Percentiles rank a stretch among this genome's conserved stretches.
These are phyloP conservation scores for Carallia brachiata DNA, from an alignment of 345 rosid species.

Conservation along the genomic window DNA sequence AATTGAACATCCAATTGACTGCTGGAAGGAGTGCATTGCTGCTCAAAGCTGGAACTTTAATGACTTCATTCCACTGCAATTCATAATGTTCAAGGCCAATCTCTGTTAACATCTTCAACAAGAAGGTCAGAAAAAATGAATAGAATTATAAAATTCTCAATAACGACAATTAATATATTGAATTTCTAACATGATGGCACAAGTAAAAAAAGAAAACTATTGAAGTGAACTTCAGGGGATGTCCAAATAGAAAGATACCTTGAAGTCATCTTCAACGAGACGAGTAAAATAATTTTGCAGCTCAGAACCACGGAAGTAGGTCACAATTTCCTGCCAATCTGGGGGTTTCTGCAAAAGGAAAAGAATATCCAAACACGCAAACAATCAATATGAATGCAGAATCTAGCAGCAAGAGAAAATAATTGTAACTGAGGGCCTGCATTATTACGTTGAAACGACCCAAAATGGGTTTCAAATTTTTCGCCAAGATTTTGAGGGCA, in stretches of 20 bases:
- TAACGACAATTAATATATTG: too few species aligned
- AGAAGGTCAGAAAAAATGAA: too few species aligned
- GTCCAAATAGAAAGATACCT: constrained; percentile 40
- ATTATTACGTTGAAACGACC: constrained; percentile 87
- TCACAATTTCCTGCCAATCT: constrained; percentile 98
- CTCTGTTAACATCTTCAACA: too few species aligned
- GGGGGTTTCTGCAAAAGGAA: constrained; percentile 76
- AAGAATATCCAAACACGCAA: constrained; percentile 3
- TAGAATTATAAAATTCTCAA: too few species aligned
- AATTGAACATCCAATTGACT: too few species aligned
- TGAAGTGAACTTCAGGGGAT: too few species aligned
- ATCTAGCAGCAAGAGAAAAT: constrained; percentile 13
- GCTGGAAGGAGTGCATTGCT: too few species aligned
- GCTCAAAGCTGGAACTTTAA: too few species aligned
- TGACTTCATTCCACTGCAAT: too few species aligned
- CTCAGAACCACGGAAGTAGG: constrained; percentile 95
- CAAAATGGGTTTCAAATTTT: constrained; percentile 92
- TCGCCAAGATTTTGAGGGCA: constrained; percentile 91
- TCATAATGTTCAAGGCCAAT: too few species aligned
- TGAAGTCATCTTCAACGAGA: constrained; percentile 86
- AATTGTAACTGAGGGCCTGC: constrained; percentile 1
- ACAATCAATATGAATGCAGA: constrained; percentile 4
- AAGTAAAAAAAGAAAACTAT: too few species aligned
- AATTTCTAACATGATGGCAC: too few species aligned
- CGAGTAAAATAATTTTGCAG: constrained; percentile 97